Evolutionary conservation across 306 rosid genomes (phyloP), one percentile per base, ranked within the genome.

Genomic region (Inga leiocalycina): DNA sequence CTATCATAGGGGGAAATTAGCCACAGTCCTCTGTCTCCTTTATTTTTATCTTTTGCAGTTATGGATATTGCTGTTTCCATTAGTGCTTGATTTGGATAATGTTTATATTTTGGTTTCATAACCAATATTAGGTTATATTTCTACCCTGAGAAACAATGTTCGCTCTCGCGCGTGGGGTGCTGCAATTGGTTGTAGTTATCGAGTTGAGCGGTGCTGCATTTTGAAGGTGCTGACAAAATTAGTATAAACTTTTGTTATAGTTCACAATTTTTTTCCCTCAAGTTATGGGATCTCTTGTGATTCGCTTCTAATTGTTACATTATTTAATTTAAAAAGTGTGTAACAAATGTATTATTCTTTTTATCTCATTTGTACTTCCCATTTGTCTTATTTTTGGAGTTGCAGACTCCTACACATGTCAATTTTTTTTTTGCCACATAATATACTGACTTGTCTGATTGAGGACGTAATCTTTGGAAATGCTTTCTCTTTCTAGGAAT

Each of bases 81-180:
- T 6, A 65, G 22, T 32, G 71, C 75, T 78, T 48, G 75, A 46
- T 75, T 73, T 66, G 83, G 46, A 57, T 86, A 71, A 82, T 77
- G 56, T 86, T 62, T 76, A 51, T 32, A 22, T 74, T 66, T 65
- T 30, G 9, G 8, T 65, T 65, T 20, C 81, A 45, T 84, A 56
- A 73, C 39, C 64, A 80, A 64, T 78, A 39, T 77, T 89, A 95
- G 99, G 96, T 88, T 95, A 95, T 84, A 86, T 93, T 79, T 95
- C 99, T 48, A 90, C 98, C 49, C 80, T 91, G 87, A 90, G 99
- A 89, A 95, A 95, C 85, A 95, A 93, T 79, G 98, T 95, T 35
- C 96, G 99, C 51, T 95, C 99, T 32, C 99, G 99, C 71, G 98
- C 98, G 8, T 95, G 99, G 99, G 99, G 98, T 84, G 99, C 98